These are phyloP conservation scores for Hymenoscyphus linearis DNA, from an alignment of 2,329 filamentous ascomycete genomes.

Conservation along the genomic window DNA sequence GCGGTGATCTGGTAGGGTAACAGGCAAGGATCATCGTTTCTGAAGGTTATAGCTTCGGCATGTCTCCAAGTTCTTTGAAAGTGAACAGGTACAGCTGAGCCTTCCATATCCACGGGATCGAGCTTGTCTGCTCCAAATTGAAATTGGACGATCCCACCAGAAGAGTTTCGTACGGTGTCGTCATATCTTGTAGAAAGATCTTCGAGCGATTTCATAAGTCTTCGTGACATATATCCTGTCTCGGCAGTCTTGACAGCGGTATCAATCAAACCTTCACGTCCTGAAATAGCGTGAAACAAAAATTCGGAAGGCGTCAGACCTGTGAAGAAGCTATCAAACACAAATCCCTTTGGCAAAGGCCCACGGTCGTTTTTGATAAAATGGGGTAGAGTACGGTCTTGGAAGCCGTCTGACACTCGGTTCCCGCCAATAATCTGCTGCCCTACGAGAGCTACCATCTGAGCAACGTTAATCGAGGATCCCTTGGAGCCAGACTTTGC, in stretches of 20 bases:
- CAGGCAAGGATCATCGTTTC: constrained; percentile 69
- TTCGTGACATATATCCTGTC: constrained; percentile 97
- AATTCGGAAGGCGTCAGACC: constrained; percentile 89
- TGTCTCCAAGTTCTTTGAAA: constrained; percentile 90
- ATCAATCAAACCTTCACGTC: constrained; percentile 96
- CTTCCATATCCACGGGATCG: constrained; percentile 97
- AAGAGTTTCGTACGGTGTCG: constrained; percentile 87
- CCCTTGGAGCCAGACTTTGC: constrained; percentile 96
- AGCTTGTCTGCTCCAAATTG: constrained; percentile 95
- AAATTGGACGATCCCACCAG: constrained; percentile 87
- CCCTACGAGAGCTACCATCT: constrained; percentile 96
- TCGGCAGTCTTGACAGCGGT: constrained; percentile 98
- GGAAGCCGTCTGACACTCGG: constrained; percentile 92
- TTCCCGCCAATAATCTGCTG: constrained; percentile 95
- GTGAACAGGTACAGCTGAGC: constrained; percentile 83
- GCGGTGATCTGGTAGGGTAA: constrained; percentile 67
- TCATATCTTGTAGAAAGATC: constrained; percentile 93
- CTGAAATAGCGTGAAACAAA: constrained; percentile 96
- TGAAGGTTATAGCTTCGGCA: constrained; percentile 68
- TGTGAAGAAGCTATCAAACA: constrained; percentile 94
- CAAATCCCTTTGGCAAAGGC: constrained; percentile 94
- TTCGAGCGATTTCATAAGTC: constrained; percentile 95
- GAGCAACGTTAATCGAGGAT: constrained; percentile 94
- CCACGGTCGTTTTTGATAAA: constrained; percentile 91
- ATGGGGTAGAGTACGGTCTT: constrained; percentile 89